Evolutionary conservation across 768 basidiomycete genomes (phyloP).

Genomic region (Jaapia argillacea): DNA sequence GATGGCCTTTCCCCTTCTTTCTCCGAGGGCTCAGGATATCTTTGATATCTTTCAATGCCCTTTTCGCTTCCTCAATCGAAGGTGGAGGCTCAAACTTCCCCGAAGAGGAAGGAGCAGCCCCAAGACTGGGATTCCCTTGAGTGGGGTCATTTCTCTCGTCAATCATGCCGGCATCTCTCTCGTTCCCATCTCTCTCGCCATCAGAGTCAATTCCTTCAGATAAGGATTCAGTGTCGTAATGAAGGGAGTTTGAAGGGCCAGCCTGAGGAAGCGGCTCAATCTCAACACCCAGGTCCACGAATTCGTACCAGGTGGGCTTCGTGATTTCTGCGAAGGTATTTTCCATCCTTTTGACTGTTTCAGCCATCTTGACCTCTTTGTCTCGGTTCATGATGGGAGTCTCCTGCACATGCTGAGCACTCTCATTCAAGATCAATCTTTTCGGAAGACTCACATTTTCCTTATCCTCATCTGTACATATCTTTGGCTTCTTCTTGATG

Average conservation of each 20-base stretch:
- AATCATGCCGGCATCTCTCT: background rate
- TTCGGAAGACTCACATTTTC: too few species aligned
- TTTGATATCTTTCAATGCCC: background rate
- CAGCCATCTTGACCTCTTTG: too few species aligned
- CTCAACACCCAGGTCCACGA: background rate
- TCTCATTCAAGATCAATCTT: too few species aligned
- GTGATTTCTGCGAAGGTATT: background rate
- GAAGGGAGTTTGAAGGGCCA: background rate
- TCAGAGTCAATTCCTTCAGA: background rate
- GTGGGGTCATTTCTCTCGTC: too few species aligned
- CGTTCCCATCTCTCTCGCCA: background rate
- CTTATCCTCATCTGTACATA: too few species aligned
- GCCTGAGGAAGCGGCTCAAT: background rate
- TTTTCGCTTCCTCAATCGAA: background rate
- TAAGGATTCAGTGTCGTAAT: background rate
- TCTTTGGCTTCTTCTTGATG: too few species aligned
- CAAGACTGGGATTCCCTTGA: background rate
- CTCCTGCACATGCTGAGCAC: too few species aligned
- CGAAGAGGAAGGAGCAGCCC: too few species aligned
- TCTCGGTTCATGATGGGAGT: too few species aligned
- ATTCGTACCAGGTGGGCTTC: background rate
- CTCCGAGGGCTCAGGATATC: background rate
- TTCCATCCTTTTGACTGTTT: background rate
- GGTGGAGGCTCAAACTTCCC: too few species aligned
- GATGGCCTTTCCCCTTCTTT: background rate